Conservation (phyloP, 371 early-diverging fungal genomes). For the Rhizomucor pusillus region DNA sequence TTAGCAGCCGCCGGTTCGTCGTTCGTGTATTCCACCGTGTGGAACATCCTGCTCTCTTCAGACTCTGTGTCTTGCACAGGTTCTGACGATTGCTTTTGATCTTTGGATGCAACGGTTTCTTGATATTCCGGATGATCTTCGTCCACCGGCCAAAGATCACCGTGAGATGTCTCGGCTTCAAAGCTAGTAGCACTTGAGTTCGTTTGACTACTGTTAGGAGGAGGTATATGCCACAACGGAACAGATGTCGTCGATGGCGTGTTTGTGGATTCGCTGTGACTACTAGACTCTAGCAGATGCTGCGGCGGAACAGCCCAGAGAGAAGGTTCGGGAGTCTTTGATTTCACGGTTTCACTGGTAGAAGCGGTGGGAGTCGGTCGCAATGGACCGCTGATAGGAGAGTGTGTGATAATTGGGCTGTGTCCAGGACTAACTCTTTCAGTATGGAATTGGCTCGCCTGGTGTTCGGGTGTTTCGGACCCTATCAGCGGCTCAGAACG, state of each 20-base stretch:
- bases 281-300: constrained; percentile 5
- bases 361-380: not conserved
- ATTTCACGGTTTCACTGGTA: not conserved
- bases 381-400: not conserved
- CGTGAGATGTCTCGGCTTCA: not conserved
- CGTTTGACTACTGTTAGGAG: constrained; percentile 3
- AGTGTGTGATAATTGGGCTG: constrained; percentile 6
- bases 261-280: constrained; percentile 1
- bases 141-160: constrained; percentile 13
- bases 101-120: not conserved
- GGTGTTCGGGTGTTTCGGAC: not conserved
- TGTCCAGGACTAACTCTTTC: constrained; percentile 8
- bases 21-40: too few species aligned
- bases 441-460: constrained; percentile 7
- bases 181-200: not conserved
- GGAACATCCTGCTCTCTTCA: too few species aligned
- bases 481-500: constrained; percentile 6
- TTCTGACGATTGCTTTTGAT: not conserved
- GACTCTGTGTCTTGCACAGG: not conserved
- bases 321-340: constrained; percentile 6
- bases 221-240: constrained; percentile 13
- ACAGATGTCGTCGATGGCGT: constrained; percentile 1
- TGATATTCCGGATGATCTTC: constrained; percentile 6
- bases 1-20: too few species aligned
- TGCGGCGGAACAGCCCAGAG: constrained; percentile 21